phyloP scores from a whole-genome alignment of 1,139 yeast genomes.

The Saccharomyces pastorianus region DNA sequence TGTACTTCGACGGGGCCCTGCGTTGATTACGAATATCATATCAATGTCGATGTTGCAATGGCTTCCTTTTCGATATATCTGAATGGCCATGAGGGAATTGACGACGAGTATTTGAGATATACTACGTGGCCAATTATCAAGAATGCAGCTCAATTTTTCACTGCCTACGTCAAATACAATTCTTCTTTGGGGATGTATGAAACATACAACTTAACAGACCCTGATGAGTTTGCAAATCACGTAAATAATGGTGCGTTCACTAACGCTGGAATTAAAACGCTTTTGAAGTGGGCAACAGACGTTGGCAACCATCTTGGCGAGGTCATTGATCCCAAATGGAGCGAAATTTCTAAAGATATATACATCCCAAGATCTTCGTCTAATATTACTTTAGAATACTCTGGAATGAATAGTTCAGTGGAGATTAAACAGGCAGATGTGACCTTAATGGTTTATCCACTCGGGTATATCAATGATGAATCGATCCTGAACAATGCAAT shows the following conservation, averaged over 20 bases:
- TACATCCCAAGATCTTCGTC: slow-evolving; percentile 50
- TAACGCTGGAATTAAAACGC: slow-evolving; percentile 62
- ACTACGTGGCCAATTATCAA: slow-evolving; percentile 58
- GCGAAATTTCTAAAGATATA: slow-evolving; percentile 46
- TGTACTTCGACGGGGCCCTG: slow-evolving; percentile 75
- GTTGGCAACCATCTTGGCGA: slow-evolving; percentile 48
- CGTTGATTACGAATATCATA: slow-evolving; percentile 67
- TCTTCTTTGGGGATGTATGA: slow-evolving; percentile 43
- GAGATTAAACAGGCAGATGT: slow-evolving; percentile 80
- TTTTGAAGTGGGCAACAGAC: slow-evolving; percentile 53
- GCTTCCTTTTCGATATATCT: slow-evolving; percentile 62
- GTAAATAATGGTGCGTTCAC: slow-evolving; percentile 78
- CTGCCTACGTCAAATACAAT: slow-evolving; percentile 50
- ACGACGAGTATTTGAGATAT: slow-evolving; percentile 47
- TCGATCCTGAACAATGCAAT: slow-evolving; percentile 39
- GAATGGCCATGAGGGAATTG: slow-evolving; percentile 44
- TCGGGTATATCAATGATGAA: slow-evolving; percentile 39
- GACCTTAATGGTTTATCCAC: slow-evolving; percentile 61
- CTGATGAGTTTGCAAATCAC: slow-evolving; percentile 79
- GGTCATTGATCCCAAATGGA: slow-evolving; percentile 40
- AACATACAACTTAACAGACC: slow-evolving; percentile 69
- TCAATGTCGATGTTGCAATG: slow-evolving; percentile 63
- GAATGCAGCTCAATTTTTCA: slow-evolving; percentile 63
- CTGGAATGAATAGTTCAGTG: slow-evolving; percentile 66
- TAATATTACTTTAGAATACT: slow-evolving; percentile 58